A percentile compares a stretch with the other conserved stretches of the same genome.
Conservation (phyloP, 176 grass and related monocot species). For the Stipa capillata region DNA sequence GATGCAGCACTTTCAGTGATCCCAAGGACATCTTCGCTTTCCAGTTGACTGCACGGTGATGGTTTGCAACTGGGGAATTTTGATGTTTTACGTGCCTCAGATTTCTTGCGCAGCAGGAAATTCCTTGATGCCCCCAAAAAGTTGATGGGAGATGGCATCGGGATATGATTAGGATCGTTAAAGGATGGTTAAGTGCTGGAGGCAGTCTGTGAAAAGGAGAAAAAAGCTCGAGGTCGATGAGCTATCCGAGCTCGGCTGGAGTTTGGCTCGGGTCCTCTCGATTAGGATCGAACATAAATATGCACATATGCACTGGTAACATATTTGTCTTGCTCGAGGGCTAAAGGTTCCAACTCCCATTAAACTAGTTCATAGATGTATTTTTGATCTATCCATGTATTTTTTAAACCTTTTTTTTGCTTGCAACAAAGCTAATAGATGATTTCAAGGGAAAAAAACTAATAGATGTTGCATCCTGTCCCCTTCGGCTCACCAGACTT, state of each 20-base stretch:
- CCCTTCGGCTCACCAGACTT: background rate
- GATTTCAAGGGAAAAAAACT: too few relatives aligned
- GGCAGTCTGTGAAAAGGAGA: background rate
- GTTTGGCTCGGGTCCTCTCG: too few relatives aligned
- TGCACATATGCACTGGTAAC: too few relatives aligned
- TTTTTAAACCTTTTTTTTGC: background rate
- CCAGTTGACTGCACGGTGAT: background rate
- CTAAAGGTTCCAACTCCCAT: background rate
- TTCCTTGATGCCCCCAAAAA: background rate
- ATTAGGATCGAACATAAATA: too few relatives aligned
- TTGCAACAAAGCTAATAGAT: background rate
- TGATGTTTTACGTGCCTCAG: background rate
- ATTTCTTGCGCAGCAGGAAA: conserved; percentile 10
- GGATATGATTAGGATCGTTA: background rate
- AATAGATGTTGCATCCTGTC: background rate
- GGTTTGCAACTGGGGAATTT: background rate
- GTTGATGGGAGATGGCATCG: background rate
- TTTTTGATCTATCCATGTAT: background rate
- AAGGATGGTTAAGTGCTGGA: background rate
- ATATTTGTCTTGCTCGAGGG: background rate
- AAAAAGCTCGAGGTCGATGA: background rate
- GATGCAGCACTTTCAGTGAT: background rate
- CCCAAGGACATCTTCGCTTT: background rate
- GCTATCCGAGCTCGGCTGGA: background rate
- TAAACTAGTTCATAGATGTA: background rate